These are phyloP conservation scores for Asterionellopsis glacialis DNA, from an alignment of 108 stramenopile species.

Conservation along the genomic window DNA sequence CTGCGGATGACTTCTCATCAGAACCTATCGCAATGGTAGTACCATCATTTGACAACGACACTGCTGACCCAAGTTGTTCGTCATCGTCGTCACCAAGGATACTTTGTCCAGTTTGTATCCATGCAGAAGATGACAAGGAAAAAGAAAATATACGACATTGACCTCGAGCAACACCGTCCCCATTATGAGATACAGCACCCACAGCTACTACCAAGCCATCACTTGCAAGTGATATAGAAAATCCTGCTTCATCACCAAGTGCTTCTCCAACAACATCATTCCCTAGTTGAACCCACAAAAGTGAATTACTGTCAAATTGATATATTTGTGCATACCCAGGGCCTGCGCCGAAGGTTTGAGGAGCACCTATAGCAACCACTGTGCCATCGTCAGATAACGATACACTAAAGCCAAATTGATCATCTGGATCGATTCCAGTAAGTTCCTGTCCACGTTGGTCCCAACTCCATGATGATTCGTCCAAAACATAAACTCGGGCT, in stretches of 20 bases:
- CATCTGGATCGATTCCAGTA: neutral
- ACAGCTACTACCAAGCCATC: conserved; percentile 35
- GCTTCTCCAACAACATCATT: conserved; percentile 17
- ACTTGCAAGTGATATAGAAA: conserved; percentile 32
- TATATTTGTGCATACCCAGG: no score
- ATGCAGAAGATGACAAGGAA: neutral
- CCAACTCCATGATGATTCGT: no score
- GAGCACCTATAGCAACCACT: conserved; percentile 4
- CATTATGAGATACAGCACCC: conserved; percentile 33
- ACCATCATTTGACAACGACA: conserved; percentile 5
- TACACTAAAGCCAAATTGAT: conserved; percentile 1
- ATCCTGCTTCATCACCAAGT: conserved; percentile 36
- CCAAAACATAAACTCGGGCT: no score
- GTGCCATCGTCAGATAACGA: conserved; percentile 17
- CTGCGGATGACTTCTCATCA: neutral
- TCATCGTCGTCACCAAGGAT: neutral
- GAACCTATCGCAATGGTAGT: conserved; percentile 4
- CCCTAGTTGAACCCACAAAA: conserved; percentile 11
- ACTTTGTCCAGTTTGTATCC: neutral
- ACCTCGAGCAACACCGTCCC: conserved; percentile 16
- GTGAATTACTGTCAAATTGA: no score
- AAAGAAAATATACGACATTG: neutral
- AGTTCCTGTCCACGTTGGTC: conserved; percentile 6
- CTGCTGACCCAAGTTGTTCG: neutral
- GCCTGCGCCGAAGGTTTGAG: no score